phyloP scores from a whole-genome alignment of 148 eudicot genomes.

The Arbutus unedo region DNA sequence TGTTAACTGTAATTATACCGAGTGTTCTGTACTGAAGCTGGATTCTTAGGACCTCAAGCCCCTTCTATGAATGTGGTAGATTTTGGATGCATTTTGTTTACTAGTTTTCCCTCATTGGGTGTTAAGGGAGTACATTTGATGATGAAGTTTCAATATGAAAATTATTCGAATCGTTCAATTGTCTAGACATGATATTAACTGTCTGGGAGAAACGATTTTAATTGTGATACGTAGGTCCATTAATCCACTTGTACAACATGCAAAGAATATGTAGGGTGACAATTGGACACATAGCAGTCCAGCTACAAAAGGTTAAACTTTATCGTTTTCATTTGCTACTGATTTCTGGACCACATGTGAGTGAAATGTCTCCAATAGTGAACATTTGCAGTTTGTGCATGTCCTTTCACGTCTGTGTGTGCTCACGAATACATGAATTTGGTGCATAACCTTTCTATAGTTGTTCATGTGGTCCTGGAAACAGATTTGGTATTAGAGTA shows the following conservation, averaged over 20 bases:
- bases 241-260: background rate
- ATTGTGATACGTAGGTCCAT: background rate
- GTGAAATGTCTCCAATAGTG: background rate
- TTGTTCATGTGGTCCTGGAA: background rate
- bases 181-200: background rate
- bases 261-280: background rate
- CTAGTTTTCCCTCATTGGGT: background rate
- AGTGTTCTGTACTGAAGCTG: background rate
- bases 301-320: no score
- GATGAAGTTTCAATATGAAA: background rate
- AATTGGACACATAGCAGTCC: background rate
- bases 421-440: background rate
- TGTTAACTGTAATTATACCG: background rate
- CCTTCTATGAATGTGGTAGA: background rate
- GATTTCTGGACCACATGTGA: background rate
- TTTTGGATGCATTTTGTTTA: background rate
- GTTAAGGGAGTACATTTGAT: background rate
- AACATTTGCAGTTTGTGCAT: background rate
- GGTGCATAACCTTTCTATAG: background rate
- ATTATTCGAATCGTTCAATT: background rate
- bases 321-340: background rate
- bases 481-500: background rate
- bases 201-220: background rate
- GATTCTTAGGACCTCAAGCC: background rate
- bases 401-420: background rate